Conservation (phyloP, 495 filamentous ascomycete genomes). For the Trichoderma reesei region DNA sequence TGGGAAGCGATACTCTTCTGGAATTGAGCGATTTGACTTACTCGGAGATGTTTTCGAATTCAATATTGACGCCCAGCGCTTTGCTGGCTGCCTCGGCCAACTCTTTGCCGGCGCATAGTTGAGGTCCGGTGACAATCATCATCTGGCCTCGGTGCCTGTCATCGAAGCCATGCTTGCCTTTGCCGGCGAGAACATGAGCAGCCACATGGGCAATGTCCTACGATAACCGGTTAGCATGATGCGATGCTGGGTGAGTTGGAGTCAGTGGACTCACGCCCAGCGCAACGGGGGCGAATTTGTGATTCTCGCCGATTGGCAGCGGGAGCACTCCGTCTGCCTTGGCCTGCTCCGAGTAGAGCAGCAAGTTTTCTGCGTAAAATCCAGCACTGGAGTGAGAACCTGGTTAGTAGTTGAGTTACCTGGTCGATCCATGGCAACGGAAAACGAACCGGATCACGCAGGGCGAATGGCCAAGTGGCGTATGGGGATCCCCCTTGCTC, state of each 20-base stretch:
- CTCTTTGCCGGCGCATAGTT: slow-evolving; percentile 41
- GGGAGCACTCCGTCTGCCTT: slow-evolving; percentile 37
- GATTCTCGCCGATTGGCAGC: slow-evolving; percentile 37
- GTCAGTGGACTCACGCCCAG: slow-evolving; percentile 27
- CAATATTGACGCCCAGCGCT: slow-evolving; percentile 36
- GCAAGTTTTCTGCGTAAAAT: slow-evolving; percentile 50
- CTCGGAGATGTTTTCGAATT: slow-evolving; percentile 46
- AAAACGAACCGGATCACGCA: slow-evolving; percentile 40
- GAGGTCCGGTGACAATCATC: slow-evolving; percentile 46
- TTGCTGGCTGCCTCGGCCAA: slow-evolving; percentile 41
- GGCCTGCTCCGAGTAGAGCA: slow-evolving; percentile 39
- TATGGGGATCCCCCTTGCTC: slow-evolving; percentile 36
- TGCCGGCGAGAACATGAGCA: slow-evolving; percentile 41
- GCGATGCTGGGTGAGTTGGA: background rate
- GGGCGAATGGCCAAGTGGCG: slow-evolving; percentile 33
- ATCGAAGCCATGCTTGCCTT: slow-evolving; percentile 45
- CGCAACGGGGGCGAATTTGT: slow-evolving; percentile 47
- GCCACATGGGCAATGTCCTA: slow-evolving; percentile 43
- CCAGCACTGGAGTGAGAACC: slow-evolving; percentile 26
- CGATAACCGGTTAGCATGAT: background rate
- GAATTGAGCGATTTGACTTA: slow-evolving; percentile 15
- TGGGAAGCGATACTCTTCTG: background rate
- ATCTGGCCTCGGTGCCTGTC: slow-evolving; percentile 47
- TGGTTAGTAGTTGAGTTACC: background rate
- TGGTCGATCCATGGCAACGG: background rate